phyloP scores from a whole-genome alignment of 805 yeast genomes.

The Starmerella geochares region DNA sequence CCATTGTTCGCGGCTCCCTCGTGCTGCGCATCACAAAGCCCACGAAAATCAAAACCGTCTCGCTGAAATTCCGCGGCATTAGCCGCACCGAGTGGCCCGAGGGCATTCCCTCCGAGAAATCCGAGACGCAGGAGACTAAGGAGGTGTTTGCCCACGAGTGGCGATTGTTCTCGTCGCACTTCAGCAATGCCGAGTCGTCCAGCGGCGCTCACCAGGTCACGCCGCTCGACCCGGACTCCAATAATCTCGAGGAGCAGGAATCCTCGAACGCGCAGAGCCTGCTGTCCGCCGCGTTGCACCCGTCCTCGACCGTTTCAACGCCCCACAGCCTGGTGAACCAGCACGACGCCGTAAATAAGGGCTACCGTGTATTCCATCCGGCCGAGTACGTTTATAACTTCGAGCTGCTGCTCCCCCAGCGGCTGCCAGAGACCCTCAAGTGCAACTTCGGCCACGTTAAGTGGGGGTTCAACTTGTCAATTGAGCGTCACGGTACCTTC shows the following conservation, averaged over 20 bases:
- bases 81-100: slow-evolving; percentile 94
- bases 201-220: slow-evolving; percentile 39
- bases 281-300: slow-evolving; percentile 8
- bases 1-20: slow-evolving; percentile 70
- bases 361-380: slow-evolving; percentile 50
- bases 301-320: slow-evolving; percentile 7
- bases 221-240: slow-evolving; percentile 22
- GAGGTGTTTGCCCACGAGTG: slow-evolving; percentile 71
- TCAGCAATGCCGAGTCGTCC: slow-evolving; percentile 31
- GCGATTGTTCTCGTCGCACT: slow-evolving; percentile 59
- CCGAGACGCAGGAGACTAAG: slow-evolving; percentile 52
- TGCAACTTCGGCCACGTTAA: slow-evolving; percentile 74
- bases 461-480: slow-evolving; percentile 56
- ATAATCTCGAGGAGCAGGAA: not conserved
- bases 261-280: not conserved
- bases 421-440: slow-evolving; percentile 66
- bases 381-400: slow-evolving; percentile 91
- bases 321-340: slow-evolving; percentile 21
- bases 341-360: slow-evolving; percentile 27
- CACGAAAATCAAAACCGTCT: slow-evolving; percentile 54
- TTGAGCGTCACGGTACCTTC: slow-evolving; percentile 78
- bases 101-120: slow-evolving; percentile 86
- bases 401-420: slow-evolving; percentile 75
- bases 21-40: slow-evolving; percentile 61
- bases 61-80: slow-evolving; percentile 52